Base-by-base conservation (phyloP, 176 grass and related monocot species). In the Eragrostis nindensis region DNA sequence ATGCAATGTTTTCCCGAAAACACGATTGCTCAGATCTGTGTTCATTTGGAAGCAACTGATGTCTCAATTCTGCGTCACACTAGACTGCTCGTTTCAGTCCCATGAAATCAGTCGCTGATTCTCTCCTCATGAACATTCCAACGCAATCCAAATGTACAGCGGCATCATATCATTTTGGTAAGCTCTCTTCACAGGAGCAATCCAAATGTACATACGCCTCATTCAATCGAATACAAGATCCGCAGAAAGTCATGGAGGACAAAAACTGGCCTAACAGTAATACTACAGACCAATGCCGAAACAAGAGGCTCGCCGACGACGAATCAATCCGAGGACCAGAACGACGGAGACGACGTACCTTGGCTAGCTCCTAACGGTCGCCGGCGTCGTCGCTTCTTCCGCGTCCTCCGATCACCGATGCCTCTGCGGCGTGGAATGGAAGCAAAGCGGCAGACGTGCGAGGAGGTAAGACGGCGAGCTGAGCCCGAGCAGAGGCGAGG, bases 391-490 rank as follows among this genome's bases (percentile, higher is more conserved):
- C 1, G 68, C 2, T 18, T 7, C 30, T 7, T 18, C n/a, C 14
- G 57, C 3, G 57, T 27, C 26, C 4, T 61, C 24, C 27, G 13
- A 36, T 36, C 5, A n/a, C n/a, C n/a, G n/a, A n/a, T 63, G 14
- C 15, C 1, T 14, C 60, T 46, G n/a, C 29, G 49, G 60, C 76
- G 61, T 79, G 11, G n/a, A n/a, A n/a, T n/a, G n/a, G 11, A 24
- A 29, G 21, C 12, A n/a, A n/a, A 41, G 17, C 64, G 27, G 1
- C 0, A 26, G 66, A 75, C 76, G 87, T 64, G 70, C 52, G 62
- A 54, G 81, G 86, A 32, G 27, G 70, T 54, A 62, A 39, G 76
- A 8, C 30, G 48, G n/a, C 5, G 60, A 19, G 76, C 21, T 25
- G 39, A 14, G 11, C 5, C 10, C 10, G 68, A 26, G 36, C 19